Conservation (phyloP, 495 filamentous ascomycete species). For the Aspergillus campestris region DNA sequence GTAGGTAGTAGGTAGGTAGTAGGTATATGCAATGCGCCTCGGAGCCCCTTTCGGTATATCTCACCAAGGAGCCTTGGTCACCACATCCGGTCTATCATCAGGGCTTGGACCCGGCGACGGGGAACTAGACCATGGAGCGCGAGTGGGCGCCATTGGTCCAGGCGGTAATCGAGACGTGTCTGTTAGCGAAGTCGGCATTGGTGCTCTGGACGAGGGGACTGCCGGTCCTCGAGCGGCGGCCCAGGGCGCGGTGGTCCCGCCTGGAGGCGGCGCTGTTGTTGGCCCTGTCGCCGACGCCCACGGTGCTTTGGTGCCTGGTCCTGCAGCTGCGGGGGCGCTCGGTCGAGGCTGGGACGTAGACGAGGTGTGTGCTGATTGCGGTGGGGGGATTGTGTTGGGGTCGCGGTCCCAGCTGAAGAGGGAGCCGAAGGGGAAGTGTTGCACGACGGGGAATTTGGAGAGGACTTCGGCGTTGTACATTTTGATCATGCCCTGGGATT, state of each 20-base stretch:
- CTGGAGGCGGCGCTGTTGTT: conserved; percentile 12
- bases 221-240: conserved; percentile 19
- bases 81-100: conserved; percentile 12
- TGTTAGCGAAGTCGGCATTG: conserved; percentile 9
- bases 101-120: conserved; percentile 15
- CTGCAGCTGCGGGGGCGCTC: conserved; percentile 15
- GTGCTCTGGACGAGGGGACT: conserved; percentile 3
- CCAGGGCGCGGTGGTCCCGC: conserved; percentile 39
- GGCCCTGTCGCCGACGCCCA: conserved; percentile 41
- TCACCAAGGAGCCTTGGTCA: conserved; percentile 36
- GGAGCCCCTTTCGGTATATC: background rate
- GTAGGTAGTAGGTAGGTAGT: background rate
- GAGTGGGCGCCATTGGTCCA: conserved; percentile 33
- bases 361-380: conserved; percentile 45
- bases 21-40: background rate
- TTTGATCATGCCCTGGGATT: conserved; percentile 57
- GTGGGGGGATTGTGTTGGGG: conserved; percentile 45
- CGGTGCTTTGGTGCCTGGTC: conserved; percentile 36
- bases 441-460: conserved; percentile 62
- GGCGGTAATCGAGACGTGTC: conserved; percentile 29
- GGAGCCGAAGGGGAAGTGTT: conserved; percentile 67
- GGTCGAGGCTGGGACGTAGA: conserved; percentile 44
- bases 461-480: conserved; percentile 66
- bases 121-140: conserved; percentile 36
- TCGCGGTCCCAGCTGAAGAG: conserved; percentile 77